A percentile compares a stretch with the other conserved stretches of the same genome.
Conservation (phyloP, 192 early-diverging fungal genomes). For the Geranomyces michiganensis region DNA sequence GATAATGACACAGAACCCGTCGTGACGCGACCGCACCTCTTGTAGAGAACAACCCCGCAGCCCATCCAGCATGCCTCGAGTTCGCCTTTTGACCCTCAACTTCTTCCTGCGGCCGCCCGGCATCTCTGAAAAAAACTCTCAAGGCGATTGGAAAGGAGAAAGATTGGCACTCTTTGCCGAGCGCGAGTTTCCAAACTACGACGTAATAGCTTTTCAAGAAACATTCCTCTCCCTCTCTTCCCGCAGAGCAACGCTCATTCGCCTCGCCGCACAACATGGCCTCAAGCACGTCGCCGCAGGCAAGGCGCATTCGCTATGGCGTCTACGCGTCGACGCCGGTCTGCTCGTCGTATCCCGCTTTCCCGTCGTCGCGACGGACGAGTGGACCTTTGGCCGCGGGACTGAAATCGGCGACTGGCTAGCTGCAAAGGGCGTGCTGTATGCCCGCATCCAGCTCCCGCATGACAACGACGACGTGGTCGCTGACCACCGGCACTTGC, state of each 20-base stretch:
- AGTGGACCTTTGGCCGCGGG: conserved; percentile 58
- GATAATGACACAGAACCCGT: too few relatives aligned
- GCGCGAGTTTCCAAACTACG: conserved; percentile 54
- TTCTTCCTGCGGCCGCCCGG: conserved; percentile 36
- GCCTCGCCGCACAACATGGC: conserved; percentile 14
- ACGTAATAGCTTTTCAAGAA: conserved; percentile 78
- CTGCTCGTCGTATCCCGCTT: conserved; percentile 68
- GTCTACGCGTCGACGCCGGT: conserved; percentile 72
- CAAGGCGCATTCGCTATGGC: conserved; percentile 59
- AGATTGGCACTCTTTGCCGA: conserved; percentile 26
- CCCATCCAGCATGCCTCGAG: conserved; percentile 39
- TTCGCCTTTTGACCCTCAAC: conserved; percentile 33
- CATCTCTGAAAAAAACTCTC: conserved; percentile 21
- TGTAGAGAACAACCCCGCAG: background rate
- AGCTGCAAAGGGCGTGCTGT: conserved; percentile 73
- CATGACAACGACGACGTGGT: background rate
- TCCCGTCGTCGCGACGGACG: conserved; percentile 61
- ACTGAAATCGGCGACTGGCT: conserved; percentile 56
- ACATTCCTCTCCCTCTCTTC: conserved; percentile 71
- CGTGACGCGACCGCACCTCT: too few relatives aligned
- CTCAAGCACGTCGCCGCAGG: conserved; percentile 53
- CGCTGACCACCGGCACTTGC: conserved; percentile 36
- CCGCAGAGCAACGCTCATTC: conserved; percentile 52
- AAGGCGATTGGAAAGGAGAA: conserved; percentile 36
- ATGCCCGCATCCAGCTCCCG: conserved; percentile 63